Evolutionary conservation across 768 basidiomycete genomes (phyloP).

Genomic region (Candolleomyces aberdarensis): DNA sequence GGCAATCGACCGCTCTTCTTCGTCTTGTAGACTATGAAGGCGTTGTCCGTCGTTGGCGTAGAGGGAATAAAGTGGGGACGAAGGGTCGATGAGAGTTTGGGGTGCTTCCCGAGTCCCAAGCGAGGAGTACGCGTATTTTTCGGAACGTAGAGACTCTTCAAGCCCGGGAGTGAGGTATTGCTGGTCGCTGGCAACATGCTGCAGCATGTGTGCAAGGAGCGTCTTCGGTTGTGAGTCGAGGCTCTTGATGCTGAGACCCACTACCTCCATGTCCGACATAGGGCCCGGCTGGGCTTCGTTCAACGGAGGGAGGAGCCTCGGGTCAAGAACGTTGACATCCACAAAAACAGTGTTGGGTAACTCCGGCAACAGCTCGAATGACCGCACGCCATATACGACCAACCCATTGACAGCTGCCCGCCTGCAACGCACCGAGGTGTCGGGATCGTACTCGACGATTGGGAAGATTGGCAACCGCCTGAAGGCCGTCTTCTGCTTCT

Average conservation of each 20-base stretch:
- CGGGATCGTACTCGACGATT: constrained; percentile 13
- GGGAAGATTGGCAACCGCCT: constrained; percentile 27
- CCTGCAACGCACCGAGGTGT: not conserved
- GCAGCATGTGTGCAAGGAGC: constrained; percentile 1
- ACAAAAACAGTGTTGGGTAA: not conserved
- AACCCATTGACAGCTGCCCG: not conserved
- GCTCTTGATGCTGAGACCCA: not conserved
- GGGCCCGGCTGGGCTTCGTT: not conserved
- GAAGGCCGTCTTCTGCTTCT: not conserved
- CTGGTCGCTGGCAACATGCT: constrained; percentile 17
- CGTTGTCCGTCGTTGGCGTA: constrained; percentile 16
- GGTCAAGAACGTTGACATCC: not conserved
- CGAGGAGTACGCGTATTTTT: constrained; percentile 24
- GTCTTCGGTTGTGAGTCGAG: not conserved
- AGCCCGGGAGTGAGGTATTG: constrained; percentile 23
- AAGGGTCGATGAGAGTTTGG: constrained; percentile 27
- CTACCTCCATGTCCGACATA: not conserved
- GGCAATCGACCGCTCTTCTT: constrained; percentile 13
- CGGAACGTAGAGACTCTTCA: constrained; percentile 19
- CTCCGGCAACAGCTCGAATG: not conserved
- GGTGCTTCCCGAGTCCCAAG: constrained; percentile 21
- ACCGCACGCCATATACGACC: not conserved
- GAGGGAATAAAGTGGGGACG: constrained; percentile 23
- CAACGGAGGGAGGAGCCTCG: not conserved
- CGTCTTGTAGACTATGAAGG: constrained; percentile 10